Percentiles rank a stretch among this genome's conserved stretches.
phyloP scores from a whole-genome alignment of 306 rosid species.

The Biancaea sappan region DNA sequence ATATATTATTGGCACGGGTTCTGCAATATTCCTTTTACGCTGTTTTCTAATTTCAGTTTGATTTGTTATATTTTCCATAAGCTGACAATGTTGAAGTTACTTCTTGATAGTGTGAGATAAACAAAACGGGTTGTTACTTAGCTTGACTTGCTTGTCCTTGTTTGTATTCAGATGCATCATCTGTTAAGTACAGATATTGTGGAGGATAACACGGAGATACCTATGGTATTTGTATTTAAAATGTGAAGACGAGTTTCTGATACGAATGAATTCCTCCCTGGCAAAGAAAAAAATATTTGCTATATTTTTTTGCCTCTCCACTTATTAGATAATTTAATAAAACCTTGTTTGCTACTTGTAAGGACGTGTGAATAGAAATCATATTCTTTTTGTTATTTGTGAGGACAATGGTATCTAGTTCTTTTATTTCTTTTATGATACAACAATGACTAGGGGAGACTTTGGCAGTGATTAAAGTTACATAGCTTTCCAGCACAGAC shows the following conservation, averaged over 20 bases:
- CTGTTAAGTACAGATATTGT: neutral
- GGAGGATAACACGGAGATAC: neutral
- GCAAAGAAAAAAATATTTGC: conserved; percentile 2
- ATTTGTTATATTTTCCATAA: conserved; percentile 22
- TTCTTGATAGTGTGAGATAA: conserved; percentile 24
- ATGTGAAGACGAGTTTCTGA: neutral
- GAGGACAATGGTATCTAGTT: neutral
- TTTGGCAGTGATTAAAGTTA: neutral
- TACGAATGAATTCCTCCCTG: neutral
- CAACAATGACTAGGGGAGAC: neutral
- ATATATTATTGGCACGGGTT: neutral
- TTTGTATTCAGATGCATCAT: conserved; percentile 6
- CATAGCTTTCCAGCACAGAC: neutral
- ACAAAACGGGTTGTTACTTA: conserved; percentile 14
- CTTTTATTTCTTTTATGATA: neutral
- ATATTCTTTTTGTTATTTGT: neutral
- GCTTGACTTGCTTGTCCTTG: neutral
- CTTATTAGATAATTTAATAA: neutral
- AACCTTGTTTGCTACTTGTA: neutral
- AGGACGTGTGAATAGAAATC: neutral
- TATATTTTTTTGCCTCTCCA: neutral
- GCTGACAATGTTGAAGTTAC: conserved; percentile 14
- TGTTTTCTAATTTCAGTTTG: conserved; percentile 17
- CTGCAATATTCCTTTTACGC: neutral
- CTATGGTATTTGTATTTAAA: neutral